Percentiles rank a stretch among this genome's conserved stretches.
Evolutionary conservation across 495 filamentous ascomycete species (phyloP).

Genomic region (Lasiosphaeria hispida): DNA sequence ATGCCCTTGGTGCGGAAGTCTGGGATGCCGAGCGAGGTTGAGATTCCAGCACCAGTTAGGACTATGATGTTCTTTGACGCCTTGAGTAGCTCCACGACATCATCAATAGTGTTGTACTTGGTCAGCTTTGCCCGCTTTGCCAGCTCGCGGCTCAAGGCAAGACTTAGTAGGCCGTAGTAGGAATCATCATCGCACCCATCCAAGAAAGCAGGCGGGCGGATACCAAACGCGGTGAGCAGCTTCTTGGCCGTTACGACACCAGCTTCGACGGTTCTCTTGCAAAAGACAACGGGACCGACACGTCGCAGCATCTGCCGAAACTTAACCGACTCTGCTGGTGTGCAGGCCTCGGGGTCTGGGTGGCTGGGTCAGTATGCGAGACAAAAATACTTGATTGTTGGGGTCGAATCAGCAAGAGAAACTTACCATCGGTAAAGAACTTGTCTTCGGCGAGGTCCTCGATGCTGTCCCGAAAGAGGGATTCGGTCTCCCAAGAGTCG

Average conservation of each 20-base stretch:
- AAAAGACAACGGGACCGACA: constrained; percentile 73
- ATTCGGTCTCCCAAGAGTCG: constrained; percentile 66
- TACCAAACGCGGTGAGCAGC: constrained; percentile 88
- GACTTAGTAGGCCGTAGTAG: constrained; percentile 69
- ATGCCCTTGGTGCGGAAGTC: constrained; percentile 85
- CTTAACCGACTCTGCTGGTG: constrained; percentile 65
- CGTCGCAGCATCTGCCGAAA: constrained; percentile 69
- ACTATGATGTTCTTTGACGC: constrained; percentile 83
- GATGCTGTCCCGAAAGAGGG: constrained; percentile 65
- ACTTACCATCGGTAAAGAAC: constrained; percentile 55
- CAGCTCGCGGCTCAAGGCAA: constrained; percentile 80
- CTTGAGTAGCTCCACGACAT: constrained; percentile 75
- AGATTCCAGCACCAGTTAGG: constrained; percentile 91
- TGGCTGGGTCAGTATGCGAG: not conserved
- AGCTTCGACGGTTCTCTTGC: constrained; percentile 66
- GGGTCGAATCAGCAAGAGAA: constrained; percentile 12
- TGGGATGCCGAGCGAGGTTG: constrained; percentile 83
- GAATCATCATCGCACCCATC: constrained; percentile 71
- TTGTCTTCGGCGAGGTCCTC: constrained; percentile 62
- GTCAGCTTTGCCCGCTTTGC: constrained; percentile 75
- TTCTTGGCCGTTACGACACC: constrained; percentile 73
- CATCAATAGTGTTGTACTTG: constrained; percentile 82
- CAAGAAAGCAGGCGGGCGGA: constrained; percentile 71
- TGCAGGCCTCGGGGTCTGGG: constrained; percentile 59
- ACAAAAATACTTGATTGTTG: not conserved